Evolutionary conservation across 129 eudicot species (phyloP).

Genomic region (Mikania micrantha): DNA sequence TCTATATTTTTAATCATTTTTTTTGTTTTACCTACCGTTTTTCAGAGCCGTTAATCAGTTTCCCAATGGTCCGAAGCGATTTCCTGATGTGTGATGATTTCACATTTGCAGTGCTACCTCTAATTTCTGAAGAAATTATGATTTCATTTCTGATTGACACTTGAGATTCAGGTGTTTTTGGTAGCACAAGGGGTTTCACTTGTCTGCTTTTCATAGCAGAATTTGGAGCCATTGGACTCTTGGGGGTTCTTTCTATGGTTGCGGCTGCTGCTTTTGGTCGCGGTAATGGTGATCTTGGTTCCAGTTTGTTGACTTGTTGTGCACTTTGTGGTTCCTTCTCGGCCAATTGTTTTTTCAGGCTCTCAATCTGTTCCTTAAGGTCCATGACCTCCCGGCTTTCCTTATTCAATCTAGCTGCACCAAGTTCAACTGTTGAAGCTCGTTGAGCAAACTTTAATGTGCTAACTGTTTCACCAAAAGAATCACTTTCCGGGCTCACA

Average conservation of each 20-base stretch:
- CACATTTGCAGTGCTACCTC: constrained; percentile 5
- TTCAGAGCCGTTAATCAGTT: not conserved
- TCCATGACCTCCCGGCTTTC: constrained; percentile 65
- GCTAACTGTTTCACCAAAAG: constrained; percentile 61
- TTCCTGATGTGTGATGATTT: constrained; percentile 1
- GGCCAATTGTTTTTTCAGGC: constrained; percentile 50
- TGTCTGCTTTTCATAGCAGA: not conserved
- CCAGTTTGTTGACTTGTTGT: constrained; percentile 4
- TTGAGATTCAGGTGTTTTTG: constrained; percentile 8
- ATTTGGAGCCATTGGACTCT: not conserved
- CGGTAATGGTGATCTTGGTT: not conserved
- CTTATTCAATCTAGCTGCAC: constrained; percentile 73
- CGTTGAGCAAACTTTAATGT: constrained; percentile 86
- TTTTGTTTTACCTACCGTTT: not conserved
- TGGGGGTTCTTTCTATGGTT: not conserved
- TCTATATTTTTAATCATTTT: not conserved
- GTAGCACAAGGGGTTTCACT: constrained; percentile 7
- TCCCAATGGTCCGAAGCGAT: constrained; percentile 7
- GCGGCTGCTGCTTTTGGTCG: not conserved
- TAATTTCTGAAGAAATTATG: not conserved
- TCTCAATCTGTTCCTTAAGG: constrained; percentile 79
- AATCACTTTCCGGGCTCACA: constrained; percentile 82
- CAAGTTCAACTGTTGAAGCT: constrained; percentile 82
- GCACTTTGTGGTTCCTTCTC: constrained; percentile 41
- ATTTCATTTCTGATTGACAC: constrained; percentile 8